Percentiles rank a stretch among this genome's conserved stretches.
Evolutionary conservation across 225 moss, liverwort and hornwort species (phyloP).

Genomic region (Rhytidiadelphus loreus): DNA sequence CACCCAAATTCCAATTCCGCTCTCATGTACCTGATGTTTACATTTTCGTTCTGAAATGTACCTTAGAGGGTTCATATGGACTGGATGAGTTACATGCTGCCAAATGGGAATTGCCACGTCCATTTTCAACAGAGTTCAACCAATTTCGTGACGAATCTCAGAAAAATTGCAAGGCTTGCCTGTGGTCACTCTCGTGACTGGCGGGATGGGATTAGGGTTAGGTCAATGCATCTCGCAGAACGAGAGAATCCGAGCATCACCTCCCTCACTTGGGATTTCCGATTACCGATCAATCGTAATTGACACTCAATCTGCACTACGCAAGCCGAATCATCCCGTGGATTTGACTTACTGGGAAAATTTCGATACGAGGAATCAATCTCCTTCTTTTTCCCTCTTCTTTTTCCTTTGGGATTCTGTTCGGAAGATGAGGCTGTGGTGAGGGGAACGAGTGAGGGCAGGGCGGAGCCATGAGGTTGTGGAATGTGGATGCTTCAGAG

Average conservation of each 20-base stretch:
- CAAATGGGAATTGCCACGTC: neutral
- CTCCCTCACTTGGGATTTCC: neutral
- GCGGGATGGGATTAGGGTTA: neutral
- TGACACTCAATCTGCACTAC: neutral
- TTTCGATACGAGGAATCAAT: neutral
- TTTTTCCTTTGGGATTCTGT: neutral
- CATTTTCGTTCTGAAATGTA: neutral
- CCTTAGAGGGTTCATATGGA: too few relatives aligned
- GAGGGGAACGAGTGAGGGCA: neutral
- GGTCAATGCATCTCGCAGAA: neutral
- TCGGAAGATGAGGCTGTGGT: neutral
- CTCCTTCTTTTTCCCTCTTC: neutral
- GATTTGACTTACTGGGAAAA: neutral
- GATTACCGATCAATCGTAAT: neutral
- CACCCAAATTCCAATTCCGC: neutral
- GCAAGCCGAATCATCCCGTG: neutral
- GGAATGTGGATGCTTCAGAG: neutral
- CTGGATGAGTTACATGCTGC: neutral
- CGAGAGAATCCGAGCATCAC: neutral
- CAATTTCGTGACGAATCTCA: neutral
- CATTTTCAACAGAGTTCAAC: neutral
- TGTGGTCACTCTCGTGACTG: neutral
- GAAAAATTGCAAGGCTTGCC: neutral
- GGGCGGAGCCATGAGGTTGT: neutral
- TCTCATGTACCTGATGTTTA: neutral